Evolutionary conservation across 768 basidiomycete species (phyloP).

Genomic region (Russula foetens): DNA sequence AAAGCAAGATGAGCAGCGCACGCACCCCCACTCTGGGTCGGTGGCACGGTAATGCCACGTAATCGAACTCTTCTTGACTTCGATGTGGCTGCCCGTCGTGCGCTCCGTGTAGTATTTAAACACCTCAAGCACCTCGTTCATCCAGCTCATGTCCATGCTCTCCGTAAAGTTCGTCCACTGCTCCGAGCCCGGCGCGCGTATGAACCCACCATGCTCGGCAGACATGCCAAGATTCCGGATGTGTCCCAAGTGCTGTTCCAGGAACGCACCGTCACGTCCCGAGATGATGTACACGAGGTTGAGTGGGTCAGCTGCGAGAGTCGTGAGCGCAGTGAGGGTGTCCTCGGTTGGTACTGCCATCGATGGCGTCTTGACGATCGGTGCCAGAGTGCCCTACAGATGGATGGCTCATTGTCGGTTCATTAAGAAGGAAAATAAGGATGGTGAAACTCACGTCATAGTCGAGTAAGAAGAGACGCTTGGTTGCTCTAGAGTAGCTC

Average conservation of each 20-base stretch:
- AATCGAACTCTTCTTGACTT: slow-evolving; percentile 94
- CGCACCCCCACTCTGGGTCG: slow-evolving; percentile 95
- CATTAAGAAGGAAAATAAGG: not conserved
- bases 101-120: slow-evolving; percentile 96
- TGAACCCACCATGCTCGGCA: slow-evolving; percentile 94
- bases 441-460: slow-evolving; percentile 67
- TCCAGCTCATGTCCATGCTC: slow-evolving; percentile 94
- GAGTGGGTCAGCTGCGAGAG: slow-evolving; percentile 67
- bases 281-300: slow-evolving; percentile 98
- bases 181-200: slow-evolving; percentile 56
- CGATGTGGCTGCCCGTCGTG: slow-evolving; percentile 93
- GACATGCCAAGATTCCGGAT: slow-evolving; percentile 78
- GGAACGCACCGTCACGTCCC: slow-evolving; percentile 87
- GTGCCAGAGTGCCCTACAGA: slow-evolving; percentile 83
- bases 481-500: slow-evolving; percentile 60
- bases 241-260: slow-evolving; percentile 87
- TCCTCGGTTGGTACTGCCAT: slow-evolving; percentile 74
- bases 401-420: not conserved
- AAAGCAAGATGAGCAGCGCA: slow-evolving; percentile 15
- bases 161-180: slow-evolving; percentile 89
- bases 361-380: slow-evolving; percentile 90
- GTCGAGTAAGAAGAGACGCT: slow-evolving; percentile 89
- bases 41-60: slow-evolving; percentile 95
- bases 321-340: slow-evolving; percentile 66
- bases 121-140: slow-evolving; percentile 90